phyloP scores from a whole-genome alignment of 805 yeast species.

The Babjeviella inositovora region DNA sequence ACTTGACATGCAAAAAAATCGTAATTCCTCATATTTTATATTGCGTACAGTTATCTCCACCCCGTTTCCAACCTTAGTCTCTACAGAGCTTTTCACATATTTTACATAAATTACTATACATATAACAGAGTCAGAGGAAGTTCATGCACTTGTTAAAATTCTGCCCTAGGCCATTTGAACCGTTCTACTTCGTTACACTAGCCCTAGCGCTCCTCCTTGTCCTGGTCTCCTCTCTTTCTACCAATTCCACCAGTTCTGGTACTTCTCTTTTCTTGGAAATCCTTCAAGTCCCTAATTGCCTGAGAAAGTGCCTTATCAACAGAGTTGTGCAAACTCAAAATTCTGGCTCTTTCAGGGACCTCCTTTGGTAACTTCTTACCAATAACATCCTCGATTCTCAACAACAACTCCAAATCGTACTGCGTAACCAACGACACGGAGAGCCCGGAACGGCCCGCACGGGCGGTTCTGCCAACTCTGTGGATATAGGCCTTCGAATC shows the following conservation, averaged over 20 bases:
- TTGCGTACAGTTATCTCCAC: no score
- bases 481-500: conserved; percentile 77
- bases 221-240: conserved; percentile 2
- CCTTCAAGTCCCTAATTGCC: conserved; percentile 70
- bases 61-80: no score
- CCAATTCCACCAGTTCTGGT: conserved; percentile 3
- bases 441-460: conserved; percentile 84
- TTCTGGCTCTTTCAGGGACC: conserved; percentile 59
- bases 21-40: no score
- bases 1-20: no score
- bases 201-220: conserved; percentile 5
- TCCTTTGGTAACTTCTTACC: conserved; percentile 78
- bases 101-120: no score
- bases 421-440: conserved; percentile 85
- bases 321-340: conserved; percentile 63
- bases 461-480: conserved; percentile 90
- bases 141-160: no score
- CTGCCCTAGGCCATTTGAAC: no score
- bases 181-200: no score
- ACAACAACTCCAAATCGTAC: conserved; percentile 78
- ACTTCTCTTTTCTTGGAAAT: conserved; percentile 31
- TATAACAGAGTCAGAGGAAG: no score
- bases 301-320: conserved; percentile 88
- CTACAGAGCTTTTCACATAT: no score
- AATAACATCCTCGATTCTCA: conserved; percentile 79